A percentile compares a stretch with the other conserved stretches of the same genome.
These are phyloP conservation scores for Ricinus communis DNA, from an alignment of 345 rosid species.

Conservation along the genomic window DNA sequence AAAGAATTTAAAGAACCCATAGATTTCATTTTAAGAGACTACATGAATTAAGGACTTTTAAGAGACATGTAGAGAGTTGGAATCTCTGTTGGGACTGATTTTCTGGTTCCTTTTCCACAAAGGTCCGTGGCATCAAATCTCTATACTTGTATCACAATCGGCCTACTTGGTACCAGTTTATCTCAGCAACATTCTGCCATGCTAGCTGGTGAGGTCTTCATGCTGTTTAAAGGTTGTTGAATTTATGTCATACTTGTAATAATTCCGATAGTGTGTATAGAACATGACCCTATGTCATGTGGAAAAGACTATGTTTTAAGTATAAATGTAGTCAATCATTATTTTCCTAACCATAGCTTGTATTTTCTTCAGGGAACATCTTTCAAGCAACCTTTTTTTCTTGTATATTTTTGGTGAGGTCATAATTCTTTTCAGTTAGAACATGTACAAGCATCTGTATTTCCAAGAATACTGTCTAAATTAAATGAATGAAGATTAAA, in stretches of 20 bases:
- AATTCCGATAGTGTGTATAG: background rate
- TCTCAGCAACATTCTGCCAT: conserved; percentile 90
- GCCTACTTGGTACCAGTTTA: conserved; percentile 90
- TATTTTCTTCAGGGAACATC: conserved; percentile 71
- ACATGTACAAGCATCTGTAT: too few species aligned
- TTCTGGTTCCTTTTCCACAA: conserved; percentile 5
- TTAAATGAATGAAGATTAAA: conserved; percentile 18
- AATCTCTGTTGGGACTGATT: background rate
- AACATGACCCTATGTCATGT: background rate
- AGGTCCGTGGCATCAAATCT: conserved; percentile 62
- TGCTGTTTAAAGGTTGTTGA: background rate
- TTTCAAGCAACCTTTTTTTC: conserved; percentile 96
- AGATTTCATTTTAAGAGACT: background rate
- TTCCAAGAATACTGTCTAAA: background rate
- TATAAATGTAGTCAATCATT: background rate
- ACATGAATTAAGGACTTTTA: background rate
- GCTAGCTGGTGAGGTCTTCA: conserved; percentile 74
- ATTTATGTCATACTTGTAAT: background rate
- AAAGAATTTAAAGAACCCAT: background rate
- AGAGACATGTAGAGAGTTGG: background rate
- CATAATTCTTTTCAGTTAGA: conserved; percentile 15
- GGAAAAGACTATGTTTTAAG: background rate
- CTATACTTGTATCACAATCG: conserved; percentile 72
- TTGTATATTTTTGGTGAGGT: conserved; percentile 87
- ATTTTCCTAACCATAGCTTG: conserved; percentile 9